These are phyloP conservation scores for Leccinellum luteum DNA, from an alignment of 768 basidiomycete genomes.

Conservation along the genomic window DNA sequence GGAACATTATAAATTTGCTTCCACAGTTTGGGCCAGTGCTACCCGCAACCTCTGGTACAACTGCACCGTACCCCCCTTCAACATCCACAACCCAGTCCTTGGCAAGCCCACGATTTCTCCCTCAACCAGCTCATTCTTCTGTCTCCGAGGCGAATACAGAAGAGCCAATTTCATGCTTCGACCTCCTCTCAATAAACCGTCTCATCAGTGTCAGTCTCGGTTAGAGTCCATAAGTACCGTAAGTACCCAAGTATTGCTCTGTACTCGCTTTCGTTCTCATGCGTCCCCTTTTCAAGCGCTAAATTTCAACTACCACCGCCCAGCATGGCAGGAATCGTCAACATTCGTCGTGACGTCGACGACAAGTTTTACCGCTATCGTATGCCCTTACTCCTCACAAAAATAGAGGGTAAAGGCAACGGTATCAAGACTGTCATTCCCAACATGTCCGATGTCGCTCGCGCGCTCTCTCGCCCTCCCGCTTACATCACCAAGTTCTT, in stretches of 20 bases:
- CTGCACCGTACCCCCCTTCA: background rate
- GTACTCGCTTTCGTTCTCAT: background rate
- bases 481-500: constrained; percentile 99
- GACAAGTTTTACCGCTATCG: constrained; percentile 97
- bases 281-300: constrained; percentile 44
- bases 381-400: constrained; percentile 93
- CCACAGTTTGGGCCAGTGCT: background rate
- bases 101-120: constrained; percentile 29
- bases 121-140: constrained; percentile 24
- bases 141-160: constrained; percentile 33
- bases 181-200: constrained; percentile 73
- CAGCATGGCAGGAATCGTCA: constrained; percentile 88
- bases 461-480: constrained; percentile 91
- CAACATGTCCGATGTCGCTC: constrained; percentile 97
- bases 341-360: constrained; percentile 94
- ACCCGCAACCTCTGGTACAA: background rate
- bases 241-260: constrained; percentile 18
- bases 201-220: constrained; percentile 58
- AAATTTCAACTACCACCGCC: constrained; percentile 41
- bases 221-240: constrained; percentile 55
- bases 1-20: constrained; percentile 25
- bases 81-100: constrained; percentile 6
- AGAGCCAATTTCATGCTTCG: constrained; percentile 78
- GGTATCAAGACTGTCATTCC: constrained; percentile 99
- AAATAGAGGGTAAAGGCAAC: constrained; percentile 99